phyloP scores from a whole-genome alignment of 345 rosid genomes.

The Brassica cretica region DNA sequence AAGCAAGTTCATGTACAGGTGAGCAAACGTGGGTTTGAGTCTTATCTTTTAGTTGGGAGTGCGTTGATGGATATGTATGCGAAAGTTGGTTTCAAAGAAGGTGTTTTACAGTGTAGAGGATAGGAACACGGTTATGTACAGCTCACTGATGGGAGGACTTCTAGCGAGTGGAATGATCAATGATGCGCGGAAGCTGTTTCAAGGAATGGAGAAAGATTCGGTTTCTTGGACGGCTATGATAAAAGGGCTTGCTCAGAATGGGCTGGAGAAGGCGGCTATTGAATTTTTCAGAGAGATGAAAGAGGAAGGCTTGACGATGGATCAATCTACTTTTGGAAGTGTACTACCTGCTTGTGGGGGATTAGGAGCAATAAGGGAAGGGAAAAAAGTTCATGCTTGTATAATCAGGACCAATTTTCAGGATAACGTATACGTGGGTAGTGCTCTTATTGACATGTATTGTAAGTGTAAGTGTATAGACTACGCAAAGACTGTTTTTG shows the following conservation, averaged over 20 bases:
- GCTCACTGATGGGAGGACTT: slow-evolving; percentile 73
- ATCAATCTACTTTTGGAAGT: slow-evolving; percentile 89
- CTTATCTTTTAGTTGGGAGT: slow-evolving; percentile 62
- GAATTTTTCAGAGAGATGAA: slow-evolving; percentile 68
- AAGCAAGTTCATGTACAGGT: slow-evolving; percentile 74
- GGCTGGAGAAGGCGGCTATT: slow-evolving; percentile 60
- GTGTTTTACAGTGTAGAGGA: slow-evolving; percentile 53
- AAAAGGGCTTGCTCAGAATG: slow-evolving; percentile 71
- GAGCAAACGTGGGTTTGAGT: slow-evolving; percentile 64
- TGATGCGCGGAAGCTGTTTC: slow-evolving; percentile 59
- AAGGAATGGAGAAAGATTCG: slow-evolving; percentile 70
- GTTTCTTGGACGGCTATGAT: slow-evolving; percentile 91
- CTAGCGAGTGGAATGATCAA: slow-evolving; percentile 62
- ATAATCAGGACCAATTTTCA: slow-evolving; percentile 56
- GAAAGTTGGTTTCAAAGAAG: slow-evolving; percentile 51
- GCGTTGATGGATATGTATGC: slow-evolving; percentile 86
- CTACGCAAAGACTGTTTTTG: slow-evolving; percentile 67
- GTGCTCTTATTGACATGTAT: slow-evolving; percentile 95
- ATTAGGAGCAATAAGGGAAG: slow-evolving; percentile 56
- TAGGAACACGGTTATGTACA: slow-evolving; percentile 65
- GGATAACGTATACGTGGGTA: slow-evolving; percentile 71
- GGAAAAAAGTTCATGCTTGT: slow-evolving; percentile 71
- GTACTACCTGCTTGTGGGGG: slow-evolving; percentile 79
- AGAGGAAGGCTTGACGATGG: slow-evolving; percentile 58
- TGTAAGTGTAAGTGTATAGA: slow-evolving; percentile 66